These are phyloP conservation scores for Aspergillus ostianus DNA, from an alignment of 495 filamentous ascomycete species.

Conservation along the genomic window DNA sequence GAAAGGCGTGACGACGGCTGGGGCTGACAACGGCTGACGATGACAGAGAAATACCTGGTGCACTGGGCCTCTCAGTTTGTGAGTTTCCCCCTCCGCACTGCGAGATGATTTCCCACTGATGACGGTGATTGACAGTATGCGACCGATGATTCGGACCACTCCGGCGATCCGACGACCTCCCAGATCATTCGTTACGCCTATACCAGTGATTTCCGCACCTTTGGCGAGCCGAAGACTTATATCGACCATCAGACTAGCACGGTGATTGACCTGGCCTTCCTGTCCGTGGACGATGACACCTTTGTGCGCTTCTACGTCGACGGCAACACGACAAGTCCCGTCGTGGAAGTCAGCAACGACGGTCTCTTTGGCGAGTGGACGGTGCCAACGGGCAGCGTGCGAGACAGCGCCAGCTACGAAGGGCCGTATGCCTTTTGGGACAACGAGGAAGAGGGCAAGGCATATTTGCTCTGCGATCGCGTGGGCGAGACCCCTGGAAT, in stretches of 20 bases:
- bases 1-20: not conserved
- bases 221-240: conserved; percentile 13
- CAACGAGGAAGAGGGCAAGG: conserved; percentile 12
- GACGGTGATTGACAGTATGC: conserved; percentile 8
- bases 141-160: conserved; percentile 14
- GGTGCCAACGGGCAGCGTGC: conserved; percentile 1
- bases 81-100: not conserved
- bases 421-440: conserved; percentile 20
- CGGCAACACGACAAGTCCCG: conserved; percentile 4
- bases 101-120: not conserved
- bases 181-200: conserved; percentile 19
- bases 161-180: conserved; percentile 4
- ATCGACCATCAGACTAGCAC: conserved; percentile 7
- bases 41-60: conserved; percentile 15
- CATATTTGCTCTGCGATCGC: conserved; percentile 13
- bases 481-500: conserved; percentile 16
- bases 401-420: conserved; percentile 14
- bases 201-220: conserved; percentile 19
- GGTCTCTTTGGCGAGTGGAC: conserved; percentile 18
- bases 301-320: conserved; percentile 14
- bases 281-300: conserved; percentile 6
- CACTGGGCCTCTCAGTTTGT: conserved; percentile 21
- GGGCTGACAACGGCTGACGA: not conserved
- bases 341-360: conserved; percentile 18
- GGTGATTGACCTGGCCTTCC: conserved; percentile 16